A percentile compares a stretch with the other conserved stretches of the same genome.
Conservation (phyloP, 331 rosid genomes). For the Cydonia oblonga region DNA sequence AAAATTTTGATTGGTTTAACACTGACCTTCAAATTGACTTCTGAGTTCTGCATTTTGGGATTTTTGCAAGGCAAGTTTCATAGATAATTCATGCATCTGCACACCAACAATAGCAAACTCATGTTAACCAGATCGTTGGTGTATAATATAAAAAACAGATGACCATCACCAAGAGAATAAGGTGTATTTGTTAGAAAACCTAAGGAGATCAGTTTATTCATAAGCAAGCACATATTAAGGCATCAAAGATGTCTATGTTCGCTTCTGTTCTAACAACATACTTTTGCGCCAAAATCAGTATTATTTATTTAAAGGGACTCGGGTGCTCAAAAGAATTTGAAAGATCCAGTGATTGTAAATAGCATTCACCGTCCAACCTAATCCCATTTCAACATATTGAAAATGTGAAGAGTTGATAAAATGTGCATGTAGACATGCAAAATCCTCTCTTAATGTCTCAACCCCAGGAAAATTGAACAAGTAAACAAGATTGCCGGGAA, state of each 20-base stretch:
- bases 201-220: neutral
- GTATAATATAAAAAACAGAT: neutral
- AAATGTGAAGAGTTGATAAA: too few relatives aligned
- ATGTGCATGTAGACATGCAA: too few relatives aligned
- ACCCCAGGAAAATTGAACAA: too few relatives aligned
- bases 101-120: neutral
- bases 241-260: neutral
- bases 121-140: slow-evolving; percentile 1
- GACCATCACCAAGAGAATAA: neutral
- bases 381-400: neutral
- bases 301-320: neutral
- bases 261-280: neutral
- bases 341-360: neutral
- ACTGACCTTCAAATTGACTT: slow-evolving; percentile 65
- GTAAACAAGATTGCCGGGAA: neutral
- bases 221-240: neutral
- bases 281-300: neutral
- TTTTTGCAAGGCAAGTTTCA: slow-evolving; percentile 85
- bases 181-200: neutral
- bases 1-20: neutral
- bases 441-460: too few relatives aligned
- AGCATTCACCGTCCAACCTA: neutral
- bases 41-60: slow-evolving; percentile 69
- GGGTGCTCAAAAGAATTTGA: too few relatives aligned
- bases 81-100: slow-evolving; percentile 74